These are phyloP conservation scores for Kluyveromyces sp. DNA, from an alignment of 1,139 yeast species.

Conservation along the genomic window DNA sequence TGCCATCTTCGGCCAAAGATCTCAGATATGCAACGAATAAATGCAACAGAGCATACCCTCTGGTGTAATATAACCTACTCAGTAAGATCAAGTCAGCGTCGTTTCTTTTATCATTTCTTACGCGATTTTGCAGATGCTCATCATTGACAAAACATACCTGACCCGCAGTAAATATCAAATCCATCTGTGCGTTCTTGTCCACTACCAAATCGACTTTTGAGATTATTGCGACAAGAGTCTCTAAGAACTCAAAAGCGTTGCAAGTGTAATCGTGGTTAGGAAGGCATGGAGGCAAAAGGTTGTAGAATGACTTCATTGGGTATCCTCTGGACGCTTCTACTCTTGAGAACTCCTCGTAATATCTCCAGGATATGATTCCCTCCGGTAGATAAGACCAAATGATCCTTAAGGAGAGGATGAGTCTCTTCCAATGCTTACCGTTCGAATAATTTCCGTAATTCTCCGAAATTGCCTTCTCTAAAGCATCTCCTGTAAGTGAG, in stretches of 20 bases:
- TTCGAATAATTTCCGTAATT: slow-evolving; percentile 14
- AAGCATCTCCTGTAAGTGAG: slow-evolving; percentile 28
- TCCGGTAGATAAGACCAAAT: slow-evolving; percentile 31
- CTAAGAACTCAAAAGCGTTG: slow-evolving; percentile 32
- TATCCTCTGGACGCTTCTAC: slow-evolving; percentile 22
- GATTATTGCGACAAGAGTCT: slow-evolving; percentile 28
- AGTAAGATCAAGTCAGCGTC: slow-evolving; percentile 14
- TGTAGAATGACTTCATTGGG: slow-evolving; percentile 30
- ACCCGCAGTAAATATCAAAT: slow-evolving; percentile 33
- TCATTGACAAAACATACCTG: slow-evolving; percentile 23
- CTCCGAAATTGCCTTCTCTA: slow-evolving; percentile 20
- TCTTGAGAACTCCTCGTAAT: slow-evolving; percentile 25
- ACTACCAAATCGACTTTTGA: slow-evolving; percentile 28
- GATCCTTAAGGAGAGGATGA: slow-evolving; percentile 27
- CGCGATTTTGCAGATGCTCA: slow-evolving; percentile 9
- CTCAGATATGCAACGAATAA: slow-evolving; percentile 30
- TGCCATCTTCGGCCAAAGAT: slow-evolving; percentile 28
- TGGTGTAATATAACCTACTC: slow-evolving; percentile 13
- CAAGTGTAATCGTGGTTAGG: slow-evolving; percentile 33
- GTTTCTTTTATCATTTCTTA: slow-evolving; percentile 9
- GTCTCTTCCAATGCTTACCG: slow-evolving; percentile 19
- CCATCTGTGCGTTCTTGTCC: slow-evolving; percentile 28
- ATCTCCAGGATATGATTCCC: slow-evolving; percentile 33
- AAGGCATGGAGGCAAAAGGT: slow-evolving; percentile 27
- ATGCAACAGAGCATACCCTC: slow-evolving; percentile 28